phyloP scores from a whole-genome alignment of 371 early-diverging fungal species.

The Coemansia sp. region DNA sequence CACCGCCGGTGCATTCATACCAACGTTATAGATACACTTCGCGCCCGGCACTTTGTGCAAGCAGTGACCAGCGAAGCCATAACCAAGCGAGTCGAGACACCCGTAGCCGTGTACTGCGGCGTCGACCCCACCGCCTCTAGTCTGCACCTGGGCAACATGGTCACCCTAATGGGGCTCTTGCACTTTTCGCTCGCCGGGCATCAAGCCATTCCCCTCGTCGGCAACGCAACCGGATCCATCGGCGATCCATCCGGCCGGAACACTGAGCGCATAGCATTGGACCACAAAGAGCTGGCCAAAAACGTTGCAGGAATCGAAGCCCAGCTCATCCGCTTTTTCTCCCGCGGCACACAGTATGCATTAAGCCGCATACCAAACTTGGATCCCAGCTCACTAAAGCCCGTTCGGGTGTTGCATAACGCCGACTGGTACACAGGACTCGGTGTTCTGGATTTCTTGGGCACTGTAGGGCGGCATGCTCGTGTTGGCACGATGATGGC shows the following conservation, averaged over 20 bases:
- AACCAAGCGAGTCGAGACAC: not conserved
- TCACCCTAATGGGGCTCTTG: constrained; percentile 77
- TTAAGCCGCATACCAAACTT: constrained; percentile 34
- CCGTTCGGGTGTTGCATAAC: constrained; percentile 74
- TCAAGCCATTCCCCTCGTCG: constrained; percentile 80
- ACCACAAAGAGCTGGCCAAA: constrained; percentile 54
- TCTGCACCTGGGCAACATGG: constrained; percentile 87
- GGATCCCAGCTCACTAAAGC: constrained; percentile 12
- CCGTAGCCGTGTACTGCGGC: constrained; percentile 72
- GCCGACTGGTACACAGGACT: constrained; percentile 76
- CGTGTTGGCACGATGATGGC: constrained; percentile 84
- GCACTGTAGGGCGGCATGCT: constrained; percentile 73
- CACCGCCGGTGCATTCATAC: not conserved
- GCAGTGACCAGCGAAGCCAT: constrained; percentile 41
- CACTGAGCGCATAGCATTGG: constrained; percentile 74
- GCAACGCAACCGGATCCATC: constrained; percentile 92
- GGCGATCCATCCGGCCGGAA: constrained; percentile 90
- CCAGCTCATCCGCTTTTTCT: constrained; percentile 73
- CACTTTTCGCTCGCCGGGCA: constrained; percentile 87
- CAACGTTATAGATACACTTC: constrained; percentile 38
- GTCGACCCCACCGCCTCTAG: constrained; percentile 94
- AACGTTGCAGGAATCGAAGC: constrained; percentile 68
- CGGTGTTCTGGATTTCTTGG: constrained; percentile 77
- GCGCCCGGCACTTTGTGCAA: constrained; percentile 31
- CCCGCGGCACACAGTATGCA: constrained; percentile 65